These are phyloP conservation scores for Saprolegnia parasitica DNA, from an alignment of 352 stramenopile species.

Conservation along the genomic window DNA sequence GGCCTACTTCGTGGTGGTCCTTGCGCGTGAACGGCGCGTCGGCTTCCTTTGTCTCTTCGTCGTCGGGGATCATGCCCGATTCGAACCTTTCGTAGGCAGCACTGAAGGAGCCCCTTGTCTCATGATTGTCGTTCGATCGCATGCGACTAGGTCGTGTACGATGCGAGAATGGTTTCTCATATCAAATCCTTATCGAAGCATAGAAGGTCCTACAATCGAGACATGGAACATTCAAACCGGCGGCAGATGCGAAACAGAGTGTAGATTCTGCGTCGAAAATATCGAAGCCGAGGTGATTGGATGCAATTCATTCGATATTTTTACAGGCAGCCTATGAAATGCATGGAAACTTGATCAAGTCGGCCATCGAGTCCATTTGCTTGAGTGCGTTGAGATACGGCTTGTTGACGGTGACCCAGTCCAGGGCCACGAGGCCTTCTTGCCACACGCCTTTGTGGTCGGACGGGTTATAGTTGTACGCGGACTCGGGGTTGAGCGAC, in stretches of 20 bases:
- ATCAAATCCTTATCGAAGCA: no score
- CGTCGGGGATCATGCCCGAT: not conserved
- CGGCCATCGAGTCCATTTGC: slow-evolving; percentile 35
- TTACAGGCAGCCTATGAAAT: slow-evolving; percentile 17
- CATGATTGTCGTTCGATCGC: no score
- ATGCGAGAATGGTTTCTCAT: no score
- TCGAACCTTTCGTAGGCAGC: not conserved
- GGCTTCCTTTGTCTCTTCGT: slow-evolving; percentile 19
- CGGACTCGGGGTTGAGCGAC: slow-evolving; percentile 38
- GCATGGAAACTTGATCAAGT: slow-evolving; percentile 35
- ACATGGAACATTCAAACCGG: no score
- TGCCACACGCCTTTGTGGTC: slow-evolving; percentile 38
- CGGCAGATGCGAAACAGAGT: no score
- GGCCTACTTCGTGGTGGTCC: not conserved
- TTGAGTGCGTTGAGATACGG: slow-evolving; percentile 32
- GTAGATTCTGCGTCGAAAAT: no score
- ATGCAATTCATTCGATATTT: no score
- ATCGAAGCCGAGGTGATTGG: no score
- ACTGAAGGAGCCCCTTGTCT: no score
- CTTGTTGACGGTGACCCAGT: slow-evolving; percentile 34
- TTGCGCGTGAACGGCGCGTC: not conserved
- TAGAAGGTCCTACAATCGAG: no score
- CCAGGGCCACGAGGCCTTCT: slow-evolving; percentile 32
- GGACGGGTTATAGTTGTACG: slow-evolving; percentile 40
- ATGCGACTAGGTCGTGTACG: no score